Evolutionary conservation across 1,284 basidiomycete genomes (phyloP), one percentile per base, ranked within the genome.

Genomic region (Mycena citricolor): DNA sequence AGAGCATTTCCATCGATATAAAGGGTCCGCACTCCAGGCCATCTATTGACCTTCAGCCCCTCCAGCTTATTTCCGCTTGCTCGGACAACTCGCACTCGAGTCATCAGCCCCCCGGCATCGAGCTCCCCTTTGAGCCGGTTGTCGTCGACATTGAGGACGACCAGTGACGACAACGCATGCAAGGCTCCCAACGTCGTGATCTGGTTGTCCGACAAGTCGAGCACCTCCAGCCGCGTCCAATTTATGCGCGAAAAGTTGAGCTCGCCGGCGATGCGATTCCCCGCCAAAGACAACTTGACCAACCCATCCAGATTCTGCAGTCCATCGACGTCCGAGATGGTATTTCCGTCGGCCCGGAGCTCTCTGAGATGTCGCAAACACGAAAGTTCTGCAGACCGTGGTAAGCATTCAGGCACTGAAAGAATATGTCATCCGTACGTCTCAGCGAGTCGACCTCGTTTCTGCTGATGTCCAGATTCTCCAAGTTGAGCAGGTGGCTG

Each of bases 1-100:
- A 99, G 73, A 24, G 71, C 66, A 64, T 97, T 97, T 63, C 87
- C 86, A 71, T 99, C 95, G 57, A 89, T 82, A 64, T 97, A 97
- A 21, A 98, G 76, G 52, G 92, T 97, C 52, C 93, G 83, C 52
- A 98, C 68, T 58, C 84, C 84, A 5, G 80, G 73, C 60, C 89
- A 81, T 13, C 71, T 68, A 14, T 74, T 74, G 36, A 88, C 77
- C 60, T 94, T 78, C 38, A 99, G 71, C 45, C 68, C 63, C 39
- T 74, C 66, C 48, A 99, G 67, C 31, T 78, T 74, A 67, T 99
- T 99, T 59, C 82, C 81, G 69, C 89, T 94, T 39, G 90, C 69
- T 19, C 92, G 85, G 46, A 99, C 77, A 34, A 91, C 84, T n/a
- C 90, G 84, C 52, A 97, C 65, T 51, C 77, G 77, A 23, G 75